Conservation (phyloP, 164 flowering plant genomes). For the Kalanchoe fedtschenkoi region DNA sequence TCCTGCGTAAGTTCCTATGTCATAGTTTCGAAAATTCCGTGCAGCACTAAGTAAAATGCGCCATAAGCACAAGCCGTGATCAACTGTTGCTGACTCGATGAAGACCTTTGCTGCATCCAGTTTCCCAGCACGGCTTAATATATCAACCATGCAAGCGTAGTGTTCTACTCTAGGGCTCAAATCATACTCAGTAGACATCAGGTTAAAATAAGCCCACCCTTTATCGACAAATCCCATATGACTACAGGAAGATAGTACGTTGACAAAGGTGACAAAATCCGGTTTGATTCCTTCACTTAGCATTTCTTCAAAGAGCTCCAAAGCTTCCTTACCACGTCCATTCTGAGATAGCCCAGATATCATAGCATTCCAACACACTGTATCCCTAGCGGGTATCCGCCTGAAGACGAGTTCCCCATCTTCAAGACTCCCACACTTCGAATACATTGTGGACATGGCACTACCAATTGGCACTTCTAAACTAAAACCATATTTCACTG, state of each 20-base stretch:
- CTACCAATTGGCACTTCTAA: slow-evolving; percentile 59
- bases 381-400: slow-evolving; percentile 51
- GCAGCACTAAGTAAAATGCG: slow-evolving; percentile 59
- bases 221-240: slow-evolving; percentile 65
- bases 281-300: slow-evolving; percentile 39
- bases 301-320: slow-evolving; percentile 69
- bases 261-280: slow-evolving; percentile 66
- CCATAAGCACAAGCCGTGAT: slow-evolving; percentile 68
- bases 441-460: slow-evolving; percentile 72
- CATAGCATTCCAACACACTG: slow-evolving; percentile 76
- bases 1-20: slow-evolving; percentile 70
- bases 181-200: slow-evolving; percentile 39
- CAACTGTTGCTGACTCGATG: slow-evolving; percentile 52
- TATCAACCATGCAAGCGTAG: slow-evolving; percentile 82
- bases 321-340: slow-evolving; percentile 53
- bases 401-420: slow-evolving; percentile 51
- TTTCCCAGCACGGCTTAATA: slow-evolving; percentile 65
- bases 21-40: slow-evolving; percentile 40
- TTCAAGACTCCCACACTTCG: slow-evolving; percentile 62
- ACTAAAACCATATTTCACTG: slow-evolving; percentile 56
- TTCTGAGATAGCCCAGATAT: slow-evolving; percentile 79
- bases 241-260: slow-evolving; percentile 77
- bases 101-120: slow-evolving; percentile 63
- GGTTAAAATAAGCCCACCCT: slow-evolving; percentile 56
- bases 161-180: slow-evolving; percentile 56